Conservation (phyloP, 768 basidiomycete species). For the Mycena haematopus region DNA sequence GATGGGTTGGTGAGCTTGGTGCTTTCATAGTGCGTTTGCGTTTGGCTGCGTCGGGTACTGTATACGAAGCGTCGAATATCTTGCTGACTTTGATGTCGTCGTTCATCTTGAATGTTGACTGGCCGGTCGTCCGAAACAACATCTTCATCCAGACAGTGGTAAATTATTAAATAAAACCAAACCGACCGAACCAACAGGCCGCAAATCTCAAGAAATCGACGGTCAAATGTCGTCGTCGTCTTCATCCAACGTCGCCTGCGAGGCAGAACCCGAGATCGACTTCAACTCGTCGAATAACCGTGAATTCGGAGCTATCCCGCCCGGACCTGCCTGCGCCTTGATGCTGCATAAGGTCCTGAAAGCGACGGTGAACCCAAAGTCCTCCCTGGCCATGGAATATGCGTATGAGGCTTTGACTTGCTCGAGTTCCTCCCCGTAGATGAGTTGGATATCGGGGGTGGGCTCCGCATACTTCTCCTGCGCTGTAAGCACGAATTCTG, state of each 20-base stretch:
- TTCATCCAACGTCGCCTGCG: conserved; percentile 16
- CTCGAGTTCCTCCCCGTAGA: conserved; percentile 36
- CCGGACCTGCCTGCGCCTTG: conserved; percentile 53
- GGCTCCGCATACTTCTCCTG: conserved; percentile 38
- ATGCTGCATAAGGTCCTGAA: conserved; percentile 58
- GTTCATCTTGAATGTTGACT: not conserved
- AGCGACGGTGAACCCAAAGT: conserved; percentile 62
- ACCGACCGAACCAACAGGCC: not conserved
- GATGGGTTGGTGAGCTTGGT: no score
- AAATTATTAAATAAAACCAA: not conserved
- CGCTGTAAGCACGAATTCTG: conserved; percentile 36
- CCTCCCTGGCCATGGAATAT: conserved; percentile 34
- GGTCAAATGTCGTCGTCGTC: conserved; percentile 9
- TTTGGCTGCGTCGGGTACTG: no score
- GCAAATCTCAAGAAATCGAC: not conserved
- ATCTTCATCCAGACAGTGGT: not conserved
- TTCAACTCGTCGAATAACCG: conserved; percentile 50
- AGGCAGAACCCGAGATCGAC: conserved; percentile 32
- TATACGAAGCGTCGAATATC: not conserved
- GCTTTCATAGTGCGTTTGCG: no score
- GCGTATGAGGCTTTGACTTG: conserved; percentile 68
- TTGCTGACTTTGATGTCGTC: not conserved
- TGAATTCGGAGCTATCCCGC: conserved; percentile 41
- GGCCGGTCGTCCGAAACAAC: not conserved
- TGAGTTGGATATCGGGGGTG: conserved; percentile 35